These are phyloP conservation scores for Fusarium subtropicale DNA, from an alignment of 2,329 filamentous ascomycete genomes.

Conservation along the genomic window DNA sequence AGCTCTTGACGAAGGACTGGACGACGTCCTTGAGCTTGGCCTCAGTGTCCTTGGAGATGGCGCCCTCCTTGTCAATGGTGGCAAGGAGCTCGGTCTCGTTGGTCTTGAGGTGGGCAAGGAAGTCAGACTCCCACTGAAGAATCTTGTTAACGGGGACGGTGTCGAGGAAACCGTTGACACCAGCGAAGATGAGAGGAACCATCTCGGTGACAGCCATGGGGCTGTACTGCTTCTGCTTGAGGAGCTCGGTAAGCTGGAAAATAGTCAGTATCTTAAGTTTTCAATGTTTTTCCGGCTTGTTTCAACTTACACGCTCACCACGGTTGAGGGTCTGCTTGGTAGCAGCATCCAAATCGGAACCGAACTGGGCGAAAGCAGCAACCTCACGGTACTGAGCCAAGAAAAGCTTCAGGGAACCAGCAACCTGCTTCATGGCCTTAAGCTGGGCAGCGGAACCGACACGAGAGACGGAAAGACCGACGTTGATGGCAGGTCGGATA, in stretches of 20 bases:
- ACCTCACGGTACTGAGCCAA: slow-evolving; percentile 99
- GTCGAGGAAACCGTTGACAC: slow-evolving; percentile 98
- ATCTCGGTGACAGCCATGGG: slow-evolving; percentile 99
- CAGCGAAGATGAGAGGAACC: slow-evolving; percentile 98
- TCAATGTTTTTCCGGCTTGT: not conserved
- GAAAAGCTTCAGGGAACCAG: slow-evolving; percentile 99
- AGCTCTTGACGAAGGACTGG: slow-evolving; percentile 91
- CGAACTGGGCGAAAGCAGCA: slow-evolving; percentile 99
- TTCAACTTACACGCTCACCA: slow-evolving; percentile 89
- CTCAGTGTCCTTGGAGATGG: slow-evolving; percentile 95
- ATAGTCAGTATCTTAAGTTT: slow-evolving; percentile 41
- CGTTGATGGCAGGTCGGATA: slow-evolving; percentile 99
- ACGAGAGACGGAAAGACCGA: slow-evolving; percentile 99
- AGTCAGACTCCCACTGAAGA: slow-evolving; percentile 92
- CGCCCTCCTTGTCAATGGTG: slow-evolving; percentile 94
- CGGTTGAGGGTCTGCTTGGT: slow-evolving; percentile 98
- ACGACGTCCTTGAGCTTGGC: slow-evolving; percentile 82
- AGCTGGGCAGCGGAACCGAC: slow-evolving; percentile 99
- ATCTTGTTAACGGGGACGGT: slow-evolving; percentile 89
- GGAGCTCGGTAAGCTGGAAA: slow-evolving; percentile 85
- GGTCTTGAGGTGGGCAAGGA: slow-evolving; percentile 89
- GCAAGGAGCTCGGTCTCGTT: slow-evolving; percentile 87
- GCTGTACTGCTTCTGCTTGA: slow-evolving; percentile 99
- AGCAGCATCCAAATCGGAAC: slow-evolving; percentile 98
- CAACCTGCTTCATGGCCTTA: slow-evolving; percentile 99